A percentile compares a stretch with the other conserved stretches of the same genome.
Evolutionary conservation across 2,329 filamentous ascomycete species (phyloP).

Genomic region (Fusarium coffeatum): DNA sequence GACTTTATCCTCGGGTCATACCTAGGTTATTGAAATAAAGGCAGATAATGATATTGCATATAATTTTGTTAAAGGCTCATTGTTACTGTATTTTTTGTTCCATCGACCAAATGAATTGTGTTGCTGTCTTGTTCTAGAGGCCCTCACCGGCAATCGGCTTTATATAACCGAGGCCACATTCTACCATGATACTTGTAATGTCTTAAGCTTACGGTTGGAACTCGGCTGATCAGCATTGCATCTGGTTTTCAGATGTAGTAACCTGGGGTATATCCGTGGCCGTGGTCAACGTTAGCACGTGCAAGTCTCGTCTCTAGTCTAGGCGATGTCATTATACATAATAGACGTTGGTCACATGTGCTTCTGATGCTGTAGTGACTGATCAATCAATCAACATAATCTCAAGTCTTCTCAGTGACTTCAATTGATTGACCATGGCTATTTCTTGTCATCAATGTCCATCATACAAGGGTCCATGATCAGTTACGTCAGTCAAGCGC

Average conservation of each 20-base stretch:
- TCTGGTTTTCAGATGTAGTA: slow-evolving; percentile 3
- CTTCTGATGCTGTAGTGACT: neutral
- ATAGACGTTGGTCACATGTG: slow-evolving; percentile 2
- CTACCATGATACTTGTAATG: neutral
- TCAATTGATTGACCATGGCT: neutral
- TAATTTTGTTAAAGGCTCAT: too few species aligned
- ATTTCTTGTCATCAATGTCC: neutral
- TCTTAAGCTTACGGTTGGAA: slow-evolving; percentile 20
- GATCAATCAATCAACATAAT: neutral
- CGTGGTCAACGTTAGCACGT: slow-evolving; percentile 27
- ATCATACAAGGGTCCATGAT: slow-evolving; percentile 5
- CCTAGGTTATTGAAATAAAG: neutral
- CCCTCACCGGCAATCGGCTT: slow-evolving; percentile 38
- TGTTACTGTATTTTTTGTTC: neutral
- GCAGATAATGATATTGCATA: neutral
- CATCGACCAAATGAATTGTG: neutral
- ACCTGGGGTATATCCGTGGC: slow-evolving; percentile 32
- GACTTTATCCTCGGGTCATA: slow-evolving; percentile 11
- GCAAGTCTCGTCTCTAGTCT: neutral
- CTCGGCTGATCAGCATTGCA: slow-evolving; percentile 33
- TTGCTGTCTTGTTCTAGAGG: neutral
- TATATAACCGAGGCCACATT: slow-evolving; percentile 42
- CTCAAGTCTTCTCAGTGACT: neutral
- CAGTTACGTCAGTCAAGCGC: slow-evolving; percentile 39
- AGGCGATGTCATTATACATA: slow-evolving; percentile 23